phyloP scores from a whole-genome alignment of 106 monocot genomes.

The Dioscorea dumetorum region DNA sequence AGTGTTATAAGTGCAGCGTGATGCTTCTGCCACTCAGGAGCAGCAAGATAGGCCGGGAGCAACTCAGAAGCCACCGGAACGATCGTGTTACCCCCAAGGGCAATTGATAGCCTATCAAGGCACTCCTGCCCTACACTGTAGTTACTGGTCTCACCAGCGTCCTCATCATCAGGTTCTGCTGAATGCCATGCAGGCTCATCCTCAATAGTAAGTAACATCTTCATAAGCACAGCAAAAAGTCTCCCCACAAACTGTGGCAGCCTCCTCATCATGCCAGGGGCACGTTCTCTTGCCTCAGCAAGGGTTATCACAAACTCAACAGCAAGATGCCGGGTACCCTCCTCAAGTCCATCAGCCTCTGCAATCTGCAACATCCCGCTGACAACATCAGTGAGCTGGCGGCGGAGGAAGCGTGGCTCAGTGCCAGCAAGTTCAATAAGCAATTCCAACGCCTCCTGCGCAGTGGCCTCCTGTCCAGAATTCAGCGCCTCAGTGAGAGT shows the following conservation, averaged over 20 bases:
- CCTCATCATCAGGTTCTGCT: conserved; percentile 78
- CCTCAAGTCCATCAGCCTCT: conserved; percentile 69
- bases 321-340: conserved; percentile 85
- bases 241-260: conserved; percentile 78
- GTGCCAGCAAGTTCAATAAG: conserved; percentile 84
- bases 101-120: conserved; percentile 72
- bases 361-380: conserved; percentile 83
- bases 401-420: conserved; percentile 65
- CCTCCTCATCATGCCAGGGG: conserved; percentile 86
- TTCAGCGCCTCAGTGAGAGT: conserved; percentile 77
- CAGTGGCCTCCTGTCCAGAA: conserved; percentile 72
- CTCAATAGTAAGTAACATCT: conserved; percentile 81
- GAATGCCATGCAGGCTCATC: conserved; percentile 87
- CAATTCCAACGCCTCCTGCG: conserved; percentile 81
- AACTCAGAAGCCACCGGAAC: conserved; percentile 85
- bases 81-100: conserved; percentile 87
- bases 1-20: conserved; percentile 92
- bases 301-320: conserved; percentile 95
- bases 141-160: conserved; percentile 87
- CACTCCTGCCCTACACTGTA: conserved; percentile 91
- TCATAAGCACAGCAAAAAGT: conserved; percentile 82
- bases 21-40: conserved; percentile 95
- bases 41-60: conserved; percentile 57
- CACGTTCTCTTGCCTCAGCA: conserved; percentile 86
- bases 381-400: conserved; percentile 70